phyloP scores from a whole-genome alignment of 2,329 filamentous ascomycete genomes.

The Camptophora hylomeconis region DNA sequence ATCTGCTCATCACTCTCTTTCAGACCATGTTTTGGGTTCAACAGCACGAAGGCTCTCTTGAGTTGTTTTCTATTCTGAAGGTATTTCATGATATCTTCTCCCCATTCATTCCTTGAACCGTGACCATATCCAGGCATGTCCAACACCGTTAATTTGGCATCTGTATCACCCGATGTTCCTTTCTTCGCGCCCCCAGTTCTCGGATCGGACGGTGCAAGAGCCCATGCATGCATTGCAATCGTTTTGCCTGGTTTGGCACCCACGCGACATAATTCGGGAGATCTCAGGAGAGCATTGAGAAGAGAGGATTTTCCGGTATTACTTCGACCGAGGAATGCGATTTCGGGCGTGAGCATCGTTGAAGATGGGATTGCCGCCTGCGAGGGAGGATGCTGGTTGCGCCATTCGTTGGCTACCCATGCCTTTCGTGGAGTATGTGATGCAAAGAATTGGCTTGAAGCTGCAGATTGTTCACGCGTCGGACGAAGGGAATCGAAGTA shows the following conservation, averaged over 20 bases:
- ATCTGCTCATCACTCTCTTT: conserved; percentile 48
- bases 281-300: conserved; percentile 49
- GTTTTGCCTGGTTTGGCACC: conserved; percentile 44
- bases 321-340: conserved; percentile 54
- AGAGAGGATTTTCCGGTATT: conserved; percentile 59
- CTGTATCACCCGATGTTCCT: conserved; percentile 17
- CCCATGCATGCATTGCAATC: conserved; percentile 53
- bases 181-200: conserved; percentile 19
- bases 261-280: conserved; percentile 13
- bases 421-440: conserved; percentile 40
- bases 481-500: conserved; percentile 40
- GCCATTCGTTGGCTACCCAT: conserved; percentile 49
- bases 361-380: conserved; percentile 24
- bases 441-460: conserved; percentile 33
- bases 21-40: conserved; percentile 51
- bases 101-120: conserved; percentile 49
- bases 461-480: conserved; percentile 26
- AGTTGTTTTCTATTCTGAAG: conserved; percentile 49
- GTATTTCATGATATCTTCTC: conserved; percentile 56
- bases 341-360: conserved; percentile 38
- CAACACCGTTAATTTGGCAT: conserved; percentile 43
- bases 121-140: conserved; percentile 63
- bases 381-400: conserved; percentile 40
- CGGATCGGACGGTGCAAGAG: conserved; percentile 37
- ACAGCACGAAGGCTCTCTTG: conserved; percentile 48